phyloP scores from a whole-genome alignment of 306 rosid genomes.

The Lupinus albus region DNA sequence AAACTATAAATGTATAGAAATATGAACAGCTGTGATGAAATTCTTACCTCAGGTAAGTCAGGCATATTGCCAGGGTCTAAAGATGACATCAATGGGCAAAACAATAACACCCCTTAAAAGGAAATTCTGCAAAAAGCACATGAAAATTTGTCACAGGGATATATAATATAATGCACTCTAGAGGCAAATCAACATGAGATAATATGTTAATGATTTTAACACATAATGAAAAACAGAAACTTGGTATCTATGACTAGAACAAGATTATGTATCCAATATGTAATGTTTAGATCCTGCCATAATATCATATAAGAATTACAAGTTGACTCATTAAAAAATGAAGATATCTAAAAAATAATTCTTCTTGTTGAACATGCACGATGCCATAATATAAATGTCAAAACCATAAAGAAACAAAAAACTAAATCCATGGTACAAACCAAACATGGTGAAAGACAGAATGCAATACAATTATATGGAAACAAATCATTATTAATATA shows the following conservation, averaged over 20 bases:
- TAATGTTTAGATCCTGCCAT: slow-evolving; percentile 2
- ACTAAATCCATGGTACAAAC: slow-evolving; percentile 37
- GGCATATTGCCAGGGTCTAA: slow-evolving; percentile 53
- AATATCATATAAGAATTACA: background rate
- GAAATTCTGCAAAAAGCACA: slow-evolving; percentile 47
- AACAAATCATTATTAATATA: slow-evolving; percentile 10
- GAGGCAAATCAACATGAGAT: slow-evolving; percentile 13
- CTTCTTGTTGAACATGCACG: slow-evolving; percentile 28
- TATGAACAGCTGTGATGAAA: background rate
- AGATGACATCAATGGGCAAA: slow-evolving; percentile 48
- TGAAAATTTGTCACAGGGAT: slow-evolving; percentile 1
- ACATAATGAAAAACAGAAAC: background rate
- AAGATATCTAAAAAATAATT: background rate
- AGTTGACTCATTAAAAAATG: too few species aligned
- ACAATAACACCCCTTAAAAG: slow-evolving; percentile 48
- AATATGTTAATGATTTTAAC: slow-evolving; percentile 20
- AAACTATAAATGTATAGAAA: background rate
- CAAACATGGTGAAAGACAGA: too few species aligned
- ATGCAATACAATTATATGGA: background rate
- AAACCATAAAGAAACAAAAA: background rate
- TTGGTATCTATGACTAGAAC: background rate
- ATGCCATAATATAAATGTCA: slow-evolving; percentile 30
- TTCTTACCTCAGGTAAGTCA: slow-evolving; percentile 55
- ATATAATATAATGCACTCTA: slow-evolving; percentile 9
- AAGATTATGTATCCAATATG: background rate